Percentiles rank a stretch among this genome's conserved stretches.
Evolutionary conservation across 139 green algal species (phyloP).

Genomic region (Volvox africanus): DNA sequence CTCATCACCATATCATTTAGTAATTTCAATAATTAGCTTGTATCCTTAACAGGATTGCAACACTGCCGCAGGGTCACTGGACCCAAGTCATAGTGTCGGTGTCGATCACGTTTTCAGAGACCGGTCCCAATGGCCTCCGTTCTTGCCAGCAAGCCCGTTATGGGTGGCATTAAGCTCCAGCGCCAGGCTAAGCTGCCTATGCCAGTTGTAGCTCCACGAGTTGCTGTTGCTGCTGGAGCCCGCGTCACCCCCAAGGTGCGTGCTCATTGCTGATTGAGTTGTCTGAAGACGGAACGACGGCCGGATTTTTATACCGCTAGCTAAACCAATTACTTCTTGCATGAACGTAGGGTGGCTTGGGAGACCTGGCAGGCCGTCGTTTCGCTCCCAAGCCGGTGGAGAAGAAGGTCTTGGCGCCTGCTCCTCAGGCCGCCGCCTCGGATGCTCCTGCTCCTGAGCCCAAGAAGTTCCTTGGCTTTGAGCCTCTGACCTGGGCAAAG

Average conservation of each 20-base stretch:
- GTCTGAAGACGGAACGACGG: neutral
- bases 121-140: constrained; percentile 22
- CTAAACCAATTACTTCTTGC: neutral
- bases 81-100: constrained; percentile 12
- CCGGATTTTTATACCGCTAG: neutral
- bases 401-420: constrained; percentile 47
- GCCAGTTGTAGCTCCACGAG: constrained; percentile 28
- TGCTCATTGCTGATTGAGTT: neutral
- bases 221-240: neutral
- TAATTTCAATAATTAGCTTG: too few species aligned
- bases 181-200: constrained; percentile 22
- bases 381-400: constrained; percentile 45
- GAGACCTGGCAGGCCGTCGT: constrained; percentile 13
- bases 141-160: constrained; percentile 31
- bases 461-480: constrained; percentile 74
- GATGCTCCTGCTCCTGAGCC: constrained; percentile 44
- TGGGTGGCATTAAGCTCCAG: constrained; percentile 36
- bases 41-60: neutral
- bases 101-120: constrained; percentile 15
- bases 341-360: constrained; percentile 21
- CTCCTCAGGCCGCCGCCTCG: constrained; percentile 38
- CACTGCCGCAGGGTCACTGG: neutral
- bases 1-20: too few species aligned
- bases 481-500: constrained; percentile 85
- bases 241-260: constrained; percentile 37